Evolutionary conservation across 1,139 yeast genomes (phyloP), one percentile per base, ranked within the genome.

Genomic region (Scheffersomyces titani): DNA sequence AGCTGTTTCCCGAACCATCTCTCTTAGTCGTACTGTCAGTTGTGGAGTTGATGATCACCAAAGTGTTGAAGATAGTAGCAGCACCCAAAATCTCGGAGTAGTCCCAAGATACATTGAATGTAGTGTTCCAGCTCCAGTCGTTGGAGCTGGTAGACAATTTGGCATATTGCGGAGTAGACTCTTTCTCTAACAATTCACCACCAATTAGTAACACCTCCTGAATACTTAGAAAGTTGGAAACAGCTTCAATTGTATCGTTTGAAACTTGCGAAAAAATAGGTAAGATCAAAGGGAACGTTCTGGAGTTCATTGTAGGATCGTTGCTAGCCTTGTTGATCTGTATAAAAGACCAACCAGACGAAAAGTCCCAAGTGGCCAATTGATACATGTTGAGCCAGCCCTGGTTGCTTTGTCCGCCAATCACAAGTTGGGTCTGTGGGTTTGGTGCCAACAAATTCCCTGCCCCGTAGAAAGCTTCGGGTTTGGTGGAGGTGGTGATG

Each of bases 351-450:
- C 91, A 87, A 0, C 84, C 84, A 2, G 87, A 72, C 52, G 75
- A 76, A 56, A 81, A 81, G 59, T 83, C 84, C 87, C 88, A 86
- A 1, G 84, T 64, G 0, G 90, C 89, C 6, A 85, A 67, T 67
- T 86, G 90, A 62, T 78, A 77, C 83, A 86, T 79, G 55, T 83
- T 79, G 45, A 86, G 81, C 88, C 89, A 85, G 0, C 88, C 88
- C 7, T 72, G 65, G 4, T 69, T 62, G 0, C 88, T 78, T 52
- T 73, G 73, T 4, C 91, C 91, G 1, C 90, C 90, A 45, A 86
- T 70, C 0, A 79, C 68, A 51, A 80, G 64, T 60, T 75, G 81
- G 19, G 70, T 69, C 54, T 71, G 76, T 0, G 80, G 74, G 46
- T 71, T 66, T 24, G 83, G 83, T 0, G 82, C 81, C 47, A 83